phyloP scores from a whole-genome alignment of 2,329 filamentous ascomycete species.

The Alternaria sp. region DNA sequence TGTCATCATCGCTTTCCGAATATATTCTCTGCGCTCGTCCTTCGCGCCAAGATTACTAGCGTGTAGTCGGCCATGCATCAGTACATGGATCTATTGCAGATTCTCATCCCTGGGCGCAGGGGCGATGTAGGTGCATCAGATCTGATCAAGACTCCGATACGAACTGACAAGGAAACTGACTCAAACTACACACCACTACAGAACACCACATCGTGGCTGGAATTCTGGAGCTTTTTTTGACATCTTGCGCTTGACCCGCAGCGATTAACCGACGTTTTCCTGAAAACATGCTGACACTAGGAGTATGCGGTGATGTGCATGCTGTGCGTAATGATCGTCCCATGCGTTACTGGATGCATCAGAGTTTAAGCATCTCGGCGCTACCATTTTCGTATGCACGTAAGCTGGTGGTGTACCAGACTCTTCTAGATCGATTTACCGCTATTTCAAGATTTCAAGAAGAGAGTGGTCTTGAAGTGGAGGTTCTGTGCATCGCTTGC shows the following conservation, averaged over 20 bases:
- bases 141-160: constrained; percentile 11
- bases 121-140: constrained; percentile 9
- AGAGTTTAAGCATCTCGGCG: neutral
- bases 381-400: constrained; percentile 9
- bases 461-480: constrained; percentile 5
- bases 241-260: neutral
- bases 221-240: neutral
- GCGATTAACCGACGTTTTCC: neutral
- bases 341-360: neutral
- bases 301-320: neutral
- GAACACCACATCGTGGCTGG: constrained; percentile 6
- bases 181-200: constrained; percentile 14
- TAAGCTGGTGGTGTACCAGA: constrained; percentile 10
- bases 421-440: neutral
- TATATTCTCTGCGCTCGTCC: constrained; percentile 1
- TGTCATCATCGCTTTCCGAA: constrained; percentile 16
- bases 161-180: constrained; percentile 12
- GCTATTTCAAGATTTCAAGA: constrained; percentile 6
- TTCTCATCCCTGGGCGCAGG: neutral
- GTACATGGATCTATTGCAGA: constrained; percentile 8
- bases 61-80: constrained; percentile 17
- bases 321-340: constrained; percentile 4
- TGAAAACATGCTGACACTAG: neutral
- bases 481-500: neutral
- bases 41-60: constrained; percentile 11